Base-by-base conservation (phyloP, 2,329 filamentous ascomycete species). In the Sporothrix humicola region DNA sequence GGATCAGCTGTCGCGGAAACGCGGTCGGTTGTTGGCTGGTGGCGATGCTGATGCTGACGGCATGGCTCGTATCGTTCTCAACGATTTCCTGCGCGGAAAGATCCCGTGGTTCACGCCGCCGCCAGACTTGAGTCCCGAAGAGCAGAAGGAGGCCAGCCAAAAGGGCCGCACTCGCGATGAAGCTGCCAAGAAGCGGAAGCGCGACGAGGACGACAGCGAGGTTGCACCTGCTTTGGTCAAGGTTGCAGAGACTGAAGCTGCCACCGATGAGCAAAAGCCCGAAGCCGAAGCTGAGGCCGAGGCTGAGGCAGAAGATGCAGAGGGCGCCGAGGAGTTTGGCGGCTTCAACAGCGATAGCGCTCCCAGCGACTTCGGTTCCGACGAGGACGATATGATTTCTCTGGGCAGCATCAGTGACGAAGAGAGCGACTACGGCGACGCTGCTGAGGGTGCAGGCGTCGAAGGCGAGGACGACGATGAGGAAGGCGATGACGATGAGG, bases 11-110 rank as follows among this genome's bases (percentile, higher is more conserved):
- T 95, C 95, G 9, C 87, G 95, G 73, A 98, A 98, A 82, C 90
- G 91, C 73, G 96, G 96, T 17, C 88, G 95, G 77, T 84, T 99
- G 23, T 85, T 98, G 17, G 71, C 65, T 80, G 95, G 93, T 73
- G 96, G 95, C n/a, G 96, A 98, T 81, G 92, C 95, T 3, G 96
- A 99, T 81, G 84, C 98, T 72, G 95, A 98, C 78, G 94, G 95
- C 78, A 94, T 97, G 66, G 96, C 96, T 1, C 97, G 97, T 83
- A 97, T 97, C 90, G 92, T 99, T 0, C 84, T 99, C 74, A 98
- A 97, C 79, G 96, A 99, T 80, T 99, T 98, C 81, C 89, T 98
- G 79, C 86, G 96, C 76, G 96, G 96, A 73, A 98, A 95, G 83
- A 93, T 98, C 37, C 96, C 96, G 1, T 99, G 97, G 96, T 99